Evolutionary conservation across 2,329 filamentous ascomycete species (phyloP).

Genomic region (Ascochyta koolunga): DNA sequence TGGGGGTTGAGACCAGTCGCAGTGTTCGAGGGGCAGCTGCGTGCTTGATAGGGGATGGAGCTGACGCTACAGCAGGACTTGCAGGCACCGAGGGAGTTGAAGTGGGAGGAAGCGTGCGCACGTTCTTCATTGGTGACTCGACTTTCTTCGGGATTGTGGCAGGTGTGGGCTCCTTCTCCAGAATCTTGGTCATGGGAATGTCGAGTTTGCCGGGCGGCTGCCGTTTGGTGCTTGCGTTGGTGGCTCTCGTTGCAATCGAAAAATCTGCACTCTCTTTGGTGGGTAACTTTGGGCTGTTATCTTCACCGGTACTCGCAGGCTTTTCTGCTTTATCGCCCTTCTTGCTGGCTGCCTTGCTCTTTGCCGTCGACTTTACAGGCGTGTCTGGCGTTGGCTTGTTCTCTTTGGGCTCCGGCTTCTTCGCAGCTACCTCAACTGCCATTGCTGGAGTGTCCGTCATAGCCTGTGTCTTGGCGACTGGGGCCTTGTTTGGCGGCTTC

Average conservation of each 20-base stretch:
- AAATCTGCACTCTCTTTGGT: conserved; percentile 21
- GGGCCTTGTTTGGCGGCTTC: conserved; percentile 20
- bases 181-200: conserved; percentile 47
- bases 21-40: conserved; percentile 65
- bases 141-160: conserved; percentile 23
- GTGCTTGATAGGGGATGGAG: conserved; percentile 52
- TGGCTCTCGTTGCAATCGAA: conserved; percentile 13
- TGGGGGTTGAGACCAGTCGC: conserved; percentile 72
- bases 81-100: conserved; percentile 57
- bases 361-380: conserved; percentile 25
- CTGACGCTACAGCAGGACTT: conserved; percentile 60
- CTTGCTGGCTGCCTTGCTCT: conserved; percentile 27
- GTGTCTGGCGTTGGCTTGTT: conserved; percentile 23
- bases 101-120: conserved; percentile 42
- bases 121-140: conserved; percentile 33
- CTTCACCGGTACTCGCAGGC: conserved; percentile 8
- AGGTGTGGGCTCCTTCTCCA: conserved; percentile 27
- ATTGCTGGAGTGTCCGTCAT: conserved; percentile 21
- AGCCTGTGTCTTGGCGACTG: conserved; percentile 17
- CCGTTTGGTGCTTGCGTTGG: conserved; percentile 35
- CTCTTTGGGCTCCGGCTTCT: conserved; percentile 22
- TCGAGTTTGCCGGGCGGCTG: conserved; percentile 57
- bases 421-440: not conserved
- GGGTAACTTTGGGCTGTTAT: conserved; percentile 16
- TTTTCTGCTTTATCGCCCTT: conserved; percentile 18